Evolutionary conservation across 2,329 filamentous ascomycete genomes (phyloP), one percentile per base, ranked within the genome.

Genomic region (Fusarium caatingaense): DNA sequence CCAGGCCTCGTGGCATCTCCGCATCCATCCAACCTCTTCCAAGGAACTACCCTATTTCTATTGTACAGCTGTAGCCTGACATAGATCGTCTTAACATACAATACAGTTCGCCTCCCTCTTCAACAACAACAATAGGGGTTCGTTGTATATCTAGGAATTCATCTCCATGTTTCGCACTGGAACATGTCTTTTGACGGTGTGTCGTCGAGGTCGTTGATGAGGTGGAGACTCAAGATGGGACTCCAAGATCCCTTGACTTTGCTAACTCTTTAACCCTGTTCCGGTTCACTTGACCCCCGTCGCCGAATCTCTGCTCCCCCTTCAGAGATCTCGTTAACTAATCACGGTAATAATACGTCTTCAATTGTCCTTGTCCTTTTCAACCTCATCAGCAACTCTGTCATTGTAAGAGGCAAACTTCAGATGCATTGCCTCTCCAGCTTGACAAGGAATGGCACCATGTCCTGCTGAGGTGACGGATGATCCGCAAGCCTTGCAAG

Each of bases 1-100:
- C 60, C 44, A 55, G 60, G 63, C 67, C 67, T 70, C 67, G 67
- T 71, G 67, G 67, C 67, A 71, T 60, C 66, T 69, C 66, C 61
- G 56, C 56, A 69, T 68, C 67, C 56, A 69, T 71, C 67, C 66
- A 69, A 69, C 57, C 57, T 66, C 32, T 62, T 28, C 46, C 54
- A 64, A 66, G 25, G 55, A 60, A 66, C 54, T 46, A 20, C 25
- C 25, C 44, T 46, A 27, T 13, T 13, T n/a, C 32, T 37, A 37
- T 37, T n/a, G 18, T 37, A 37, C 34, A 37, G 34, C 34, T 37
- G 34, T 9, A 37, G 18, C 34, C 34, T 37, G 34, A 11, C 16
- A 37, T 37, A 37, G 34, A 18, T n/a, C 18, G 34, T n/a, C 32
- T 13, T 6, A 51, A 48, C 41, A 27, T 34, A 30, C 18, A 13